Evolutionary conservation across 805 yeast species (phyloP).

Genomic region (Teunomyces pallodes): DNA sequence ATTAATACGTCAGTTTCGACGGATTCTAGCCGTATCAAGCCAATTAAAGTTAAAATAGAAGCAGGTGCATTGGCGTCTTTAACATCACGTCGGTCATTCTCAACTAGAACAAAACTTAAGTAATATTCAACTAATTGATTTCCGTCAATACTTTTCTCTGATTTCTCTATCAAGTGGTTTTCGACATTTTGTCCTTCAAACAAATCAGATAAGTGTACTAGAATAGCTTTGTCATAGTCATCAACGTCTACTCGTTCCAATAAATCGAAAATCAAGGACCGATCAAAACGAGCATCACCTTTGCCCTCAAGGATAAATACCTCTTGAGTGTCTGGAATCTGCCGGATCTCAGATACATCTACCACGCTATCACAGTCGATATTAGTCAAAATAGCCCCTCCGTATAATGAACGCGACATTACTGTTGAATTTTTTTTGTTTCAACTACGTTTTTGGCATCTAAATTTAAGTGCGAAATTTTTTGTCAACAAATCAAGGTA

Average conservation of each 20-base stretch:
- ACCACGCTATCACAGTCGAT: conserved; percentile 49
- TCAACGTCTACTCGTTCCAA: conserved; percentile 48
- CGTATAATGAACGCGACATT: conserved; percentile 47
- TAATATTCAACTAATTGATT: background rate
- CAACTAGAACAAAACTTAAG: conserved; percentile 6
- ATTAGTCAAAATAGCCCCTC: conserved; percentile 70
- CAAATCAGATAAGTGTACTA: conserved; percentile 57
- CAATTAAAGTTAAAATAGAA: conserved; percentile 50
- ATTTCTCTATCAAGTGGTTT: conserved; percentile 9
- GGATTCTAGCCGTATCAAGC: conserved; percentile 50
- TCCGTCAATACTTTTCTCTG: conserved; percentile 5
- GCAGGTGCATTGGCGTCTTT: conserved; percentile 11
- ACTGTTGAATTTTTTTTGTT: background rate
- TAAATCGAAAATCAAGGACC: conserved; percentile 63
- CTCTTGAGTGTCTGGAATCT: conserved; percentile 92
- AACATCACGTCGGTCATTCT: conserved; percentile 11
- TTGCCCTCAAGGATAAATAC: conserved; percentile 59
- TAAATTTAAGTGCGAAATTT: background rate
- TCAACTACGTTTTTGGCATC: background rate
- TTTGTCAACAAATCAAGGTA: conserved; percentile 4
- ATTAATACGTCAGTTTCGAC: conserved; percentile 61
- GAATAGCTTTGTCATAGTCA: conserved; percentile 41
- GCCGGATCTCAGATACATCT: conserved; percentile 78
- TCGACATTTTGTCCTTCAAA: conserved; percentile 21
- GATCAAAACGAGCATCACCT: conserved; percentile 34